Percentiles rank a stretch among this genome's conserved stretches.
phyloP scores from a whole-genome alignment of 139 green algal species.

The Tetraselmis chui region DNA sequence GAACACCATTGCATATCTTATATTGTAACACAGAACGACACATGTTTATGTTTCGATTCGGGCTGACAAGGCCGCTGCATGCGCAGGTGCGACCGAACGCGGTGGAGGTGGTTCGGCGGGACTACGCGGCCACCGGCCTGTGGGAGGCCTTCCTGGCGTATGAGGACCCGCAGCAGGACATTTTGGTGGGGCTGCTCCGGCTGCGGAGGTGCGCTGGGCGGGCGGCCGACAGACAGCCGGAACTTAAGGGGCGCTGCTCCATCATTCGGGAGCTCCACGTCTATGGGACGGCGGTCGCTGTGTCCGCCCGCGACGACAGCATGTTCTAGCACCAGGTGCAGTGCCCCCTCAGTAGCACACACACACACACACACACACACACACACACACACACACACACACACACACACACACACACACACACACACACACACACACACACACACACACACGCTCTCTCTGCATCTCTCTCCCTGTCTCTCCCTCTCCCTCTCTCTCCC shows the following conservation, averaged over 20 bases:
- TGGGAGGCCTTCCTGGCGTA: constrained; percentile 98
- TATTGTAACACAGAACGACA: no score
- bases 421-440: no score
- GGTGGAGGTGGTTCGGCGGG: constrained; percentile 89
- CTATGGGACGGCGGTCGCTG: constrained; percentile 90
- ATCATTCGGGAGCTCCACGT: constrained; percentile 97
- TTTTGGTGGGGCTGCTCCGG: constrained; percentile 90
- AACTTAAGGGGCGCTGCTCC: constrained; percentile 66
- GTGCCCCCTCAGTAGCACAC: no score
- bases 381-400: no score
- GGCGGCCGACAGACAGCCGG: constrained; percentile 57
- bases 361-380: no score
- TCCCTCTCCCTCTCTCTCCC: no score
- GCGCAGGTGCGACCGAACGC: constrained; percentile 67
- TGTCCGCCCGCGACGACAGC: constrained; percentile 72
- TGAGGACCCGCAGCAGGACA: constrained; percentile 88
- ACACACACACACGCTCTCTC: no score
- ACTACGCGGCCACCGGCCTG: constrained; percentile 88
- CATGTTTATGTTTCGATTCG: no score
- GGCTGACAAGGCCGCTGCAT: no score
- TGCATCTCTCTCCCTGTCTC: no score
- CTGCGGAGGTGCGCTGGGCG: constrained; percentile 51
- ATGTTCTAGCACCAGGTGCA: constrained; percentile 89
- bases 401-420: no score
- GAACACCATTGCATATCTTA: no score